Evolutionary conservation across 2,329 filamentous ascomycete species (phyloP).

Genomic region (Blastomyces parvus): DNA sequence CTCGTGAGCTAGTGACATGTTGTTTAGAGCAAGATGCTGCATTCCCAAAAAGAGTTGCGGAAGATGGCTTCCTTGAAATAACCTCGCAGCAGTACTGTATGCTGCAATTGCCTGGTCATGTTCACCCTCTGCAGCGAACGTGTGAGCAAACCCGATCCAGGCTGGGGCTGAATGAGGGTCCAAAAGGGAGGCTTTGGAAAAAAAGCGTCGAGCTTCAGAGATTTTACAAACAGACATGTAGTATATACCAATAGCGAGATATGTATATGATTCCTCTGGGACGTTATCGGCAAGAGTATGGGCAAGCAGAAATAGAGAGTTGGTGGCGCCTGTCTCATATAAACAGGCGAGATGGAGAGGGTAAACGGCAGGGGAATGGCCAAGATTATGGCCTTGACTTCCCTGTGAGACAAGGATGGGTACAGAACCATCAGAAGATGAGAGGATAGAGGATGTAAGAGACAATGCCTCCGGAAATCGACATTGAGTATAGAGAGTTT

Average conservation of each 20-base stretch:
- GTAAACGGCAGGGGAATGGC: slow-evolving; percentile 52
- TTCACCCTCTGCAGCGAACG: slow-evolving; percentile 93
- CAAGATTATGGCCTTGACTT: slow-evolving; percentile 30
- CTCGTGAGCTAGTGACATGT: slow-evolving; percentile 86
- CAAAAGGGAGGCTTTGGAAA: slow-evolving; percentile 95
- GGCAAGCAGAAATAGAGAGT: slow-evolving; percentile 79
- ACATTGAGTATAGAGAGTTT: slow-evolving; percentile 89
- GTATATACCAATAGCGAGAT: slow-evolving; percentile 90
- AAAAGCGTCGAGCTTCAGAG: slow-evolving; percentile 87
- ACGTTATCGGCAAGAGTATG: slow-evolving; percentile 89
- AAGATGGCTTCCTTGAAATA: slow-evolving; percentile 95
- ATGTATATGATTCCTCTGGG: slow-evolving; percentile 81
- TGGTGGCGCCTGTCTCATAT: slow-evolving; percentile 77
- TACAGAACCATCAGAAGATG: slow-evolving; percentile 70
- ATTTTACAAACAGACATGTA: slow-evolving; percentile 85
- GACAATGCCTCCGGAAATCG: slow-evolving; percentile 78
- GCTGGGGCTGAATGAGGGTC: slow-evolving; percentile 94
- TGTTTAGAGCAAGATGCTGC: slow-evolving; percentile 95
- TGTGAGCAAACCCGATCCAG: slow-evolving; percentile 98
- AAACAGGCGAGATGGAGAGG: slow-evolving; percentile 87
- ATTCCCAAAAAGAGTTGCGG: slow-evolving; percentile 94
- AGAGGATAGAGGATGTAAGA: slow-evolving; percentile 74
- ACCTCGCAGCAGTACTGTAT: slow-evolving; percentile 84
- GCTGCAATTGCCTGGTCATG: slow-evolving; percentile 97
- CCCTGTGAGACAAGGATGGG: slow-evolving; percentile 20